phyloP scores from a whole-genome alignment of 2,329 filamentous ascomycete species.

The Phoma herbarum region DNA sequence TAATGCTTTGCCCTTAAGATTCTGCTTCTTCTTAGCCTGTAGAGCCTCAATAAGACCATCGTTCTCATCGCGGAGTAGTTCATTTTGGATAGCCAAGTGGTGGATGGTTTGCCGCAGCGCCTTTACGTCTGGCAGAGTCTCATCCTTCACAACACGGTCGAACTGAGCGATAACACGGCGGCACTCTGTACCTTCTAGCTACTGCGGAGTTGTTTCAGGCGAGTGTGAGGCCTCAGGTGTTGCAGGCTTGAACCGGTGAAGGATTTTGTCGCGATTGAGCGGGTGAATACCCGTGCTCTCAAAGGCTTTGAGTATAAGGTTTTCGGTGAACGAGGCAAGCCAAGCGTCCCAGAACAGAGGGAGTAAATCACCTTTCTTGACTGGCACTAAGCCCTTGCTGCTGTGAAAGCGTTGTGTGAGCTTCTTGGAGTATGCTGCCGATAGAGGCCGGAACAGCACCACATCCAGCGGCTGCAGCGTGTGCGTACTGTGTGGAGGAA shows the following conservation, averaged over 20 bases:
- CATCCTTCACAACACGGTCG: too few species aligned
- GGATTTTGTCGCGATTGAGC: slow-evolving; percentile 6
- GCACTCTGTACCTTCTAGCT: background rate
- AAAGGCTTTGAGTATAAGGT: slow-evolving; percentile 12
- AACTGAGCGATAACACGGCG: background rate
- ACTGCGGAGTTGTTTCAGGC: too few species aligned
- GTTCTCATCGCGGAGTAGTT: background rate
- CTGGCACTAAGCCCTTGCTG: background rate
- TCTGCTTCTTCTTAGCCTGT: too few species aligned
- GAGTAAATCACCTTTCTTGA: slow-evolving; percentile 14
- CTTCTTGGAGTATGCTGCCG: slow-evolving; percentile 1
- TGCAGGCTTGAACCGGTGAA: slow-evolving; percentile 9
- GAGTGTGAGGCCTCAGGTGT: background rate
- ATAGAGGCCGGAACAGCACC: slow-evolving; percentile 1
- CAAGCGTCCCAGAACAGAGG: slow-evolving; percentile 7
- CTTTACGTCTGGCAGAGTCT: too few species aligned
- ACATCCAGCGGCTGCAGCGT: slow-evolving; percentile 12
- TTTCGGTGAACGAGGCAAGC: background rate
- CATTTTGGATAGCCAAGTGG: background rate
- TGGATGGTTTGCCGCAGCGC: too few species aligned
- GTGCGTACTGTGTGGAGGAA: too few species aligned
- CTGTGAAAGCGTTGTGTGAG: background rate
- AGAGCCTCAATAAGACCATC: background rate
- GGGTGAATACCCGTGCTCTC: slow-evolving; percentile 11
- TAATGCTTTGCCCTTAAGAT: too few species aligned